A percentile compares a stretch with the other conserved stretches of the same genome.
Conservation (phyloP, 768 basidiomycete species). For the Rhodotorula sphaerocarpa region DNA sequence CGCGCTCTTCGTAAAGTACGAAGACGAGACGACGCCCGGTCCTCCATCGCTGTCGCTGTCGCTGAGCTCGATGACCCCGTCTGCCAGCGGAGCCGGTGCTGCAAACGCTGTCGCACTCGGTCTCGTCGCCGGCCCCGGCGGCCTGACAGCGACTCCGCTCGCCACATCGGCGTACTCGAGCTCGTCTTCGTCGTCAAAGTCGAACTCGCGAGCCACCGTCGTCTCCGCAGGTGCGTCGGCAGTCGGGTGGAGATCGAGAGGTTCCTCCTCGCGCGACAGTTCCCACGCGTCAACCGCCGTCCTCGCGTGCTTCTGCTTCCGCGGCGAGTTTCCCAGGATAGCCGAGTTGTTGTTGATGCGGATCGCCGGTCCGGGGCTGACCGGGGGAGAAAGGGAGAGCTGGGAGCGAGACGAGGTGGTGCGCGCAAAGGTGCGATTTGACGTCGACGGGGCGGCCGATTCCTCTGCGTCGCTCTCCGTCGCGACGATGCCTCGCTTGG, state of each 20-base stretch:
- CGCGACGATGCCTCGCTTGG: conserved; percentile 1
- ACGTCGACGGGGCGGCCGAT: too few relatives aligned
- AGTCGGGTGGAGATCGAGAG: too few relatives aligned
- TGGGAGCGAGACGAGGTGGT: neutral
- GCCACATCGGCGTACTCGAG: neutral
- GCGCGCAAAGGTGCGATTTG: neutral
- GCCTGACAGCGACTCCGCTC: neutral
- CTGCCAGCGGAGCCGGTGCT: neutral
- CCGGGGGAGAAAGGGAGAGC: neutral
- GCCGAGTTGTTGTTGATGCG: conserved; percentile 13
- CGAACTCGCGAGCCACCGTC: neutral
- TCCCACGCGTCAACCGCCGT: conserved; percentile 6
- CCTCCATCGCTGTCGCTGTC: neutral
- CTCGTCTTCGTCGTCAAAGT: neutral
- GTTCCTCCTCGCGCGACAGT: neutral
- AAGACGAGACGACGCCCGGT: conserved; percentile 1
- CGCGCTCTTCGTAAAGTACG: neutral
- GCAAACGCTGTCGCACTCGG: neutral
- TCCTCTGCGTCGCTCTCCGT: neutral
- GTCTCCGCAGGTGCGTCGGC: too few relatives aligned
- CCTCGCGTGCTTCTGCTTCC: neutral
- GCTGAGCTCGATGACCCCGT: neutral
- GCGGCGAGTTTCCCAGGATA: neutral
- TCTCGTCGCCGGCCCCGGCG: neutral
- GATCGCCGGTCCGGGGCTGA: neutral